These are phyloP conservation scores for Thuja plicata DNA, from an alignment of 83 land plant genomes.

Conservation along the genomic window DNA sequence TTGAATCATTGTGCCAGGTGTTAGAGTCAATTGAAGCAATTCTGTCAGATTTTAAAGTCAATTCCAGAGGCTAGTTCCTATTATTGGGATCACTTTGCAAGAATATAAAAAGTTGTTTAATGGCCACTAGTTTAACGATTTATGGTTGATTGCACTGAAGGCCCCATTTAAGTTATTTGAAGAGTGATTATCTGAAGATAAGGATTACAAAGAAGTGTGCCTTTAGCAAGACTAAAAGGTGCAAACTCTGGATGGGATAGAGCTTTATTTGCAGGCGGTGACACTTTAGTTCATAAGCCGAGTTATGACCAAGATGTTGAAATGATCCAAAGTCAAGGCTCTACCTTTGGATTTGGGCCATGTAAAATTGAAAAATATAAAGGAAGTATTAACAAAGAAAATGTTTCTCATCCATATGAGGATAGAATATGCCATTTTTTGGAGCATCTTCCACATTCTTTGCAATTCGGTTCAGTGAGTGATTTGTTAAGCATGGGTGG, in stretches of 20 bases:
- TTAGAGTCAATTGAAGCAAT: too few relatives aligned
- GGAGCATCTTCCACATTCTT: constrained; percentile 40
- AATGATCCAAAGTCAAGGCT: constrained; percentile 6
- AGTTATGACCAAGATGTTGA: constrained; percentile 20
- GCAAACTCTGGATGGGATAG: constrained; percentile 16
- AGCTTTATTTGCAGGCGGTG: constrained; percentile 1
- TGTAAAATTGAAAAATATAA: constrained; percentile 1
- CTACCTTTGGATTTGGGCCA: constrained; percentile 2
- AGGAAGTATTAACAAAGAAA: constrained; percentile 11
- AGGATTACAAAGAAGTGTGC: too few relatives aligned
- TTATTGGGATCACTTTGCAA: too few relatives aligned
- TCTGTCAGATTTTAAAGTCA: too few relatives aligned
- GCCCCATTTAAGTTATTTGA: too few relatives aligned
- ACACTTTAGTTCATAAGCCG: neutral
- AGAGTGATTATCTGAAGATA: too few relatives aligned
- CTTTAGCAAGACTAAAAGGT: constrained; percentile 11
- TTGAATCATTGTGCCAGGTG: too few relatives aligned
- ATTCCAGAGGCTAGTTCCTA: too few relatives aligned
- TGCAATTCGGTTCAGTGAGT: constrained; percentile 1
- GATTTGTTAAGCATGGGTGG: constrained; percentile 31
- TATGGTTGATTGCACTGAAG: too few relatives aligned
- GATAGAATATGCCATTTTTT: constrained; percentile 51
- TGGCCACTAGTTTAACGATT: too few relatives aligned
- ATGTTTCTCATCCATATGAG: constrained; percentile 65
- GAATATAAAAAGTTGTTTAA: too few relatives aligned